phyloP scores from a whole-genome alignment of 768 basidiomycete species.

The Tricholoma hemisulphureum region DNA sequence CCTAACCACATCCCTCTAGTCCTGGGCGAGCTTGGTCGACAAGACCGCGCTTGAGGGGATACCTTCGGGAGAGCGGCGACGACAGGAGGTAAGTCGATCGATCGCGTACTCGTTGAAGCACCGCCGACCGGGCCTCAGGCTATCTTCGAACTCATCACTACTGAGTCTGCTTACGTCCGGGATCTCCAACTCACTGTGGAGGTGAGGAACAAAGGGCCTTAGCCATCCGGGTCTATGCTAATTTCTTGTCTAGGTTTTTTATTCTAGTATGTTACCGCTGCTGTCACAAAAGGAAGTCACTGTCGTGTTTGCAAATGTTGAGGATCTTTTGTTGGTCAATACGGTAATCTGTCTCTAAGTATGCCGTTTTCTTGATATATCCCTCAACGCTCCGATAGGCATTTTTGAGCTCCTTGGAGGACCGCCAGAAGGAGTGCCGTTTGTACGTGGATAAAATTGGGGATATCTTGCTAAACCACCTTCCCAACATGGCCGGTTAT shows the following conservation, averaged over 20 bases:
- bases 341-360: constrained; percentile 49
- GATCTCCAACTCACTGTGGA: constrained; percentile 91
- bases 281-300: constrained; percentile 75
- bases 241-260: constrained; percentile 63
- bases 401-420: constrained; percentile 86
- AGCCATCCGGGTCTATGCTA: not conserved
- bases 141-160: constrained; percentile 92
- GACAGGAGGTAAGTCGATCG: constrained; percentile 69
- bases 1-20: constrained; percentile 39
- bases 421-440: constrained; percentile 87
- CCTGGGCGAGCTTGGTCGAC: constrained; percentile 93
- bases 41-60: constrained; percentile 80
- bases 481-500: constrained; percentile 78
- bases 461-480: constrained; percentile 74
- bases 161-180: constrained; percentile 86
- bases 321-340: constrained; percentile 87
- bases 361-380: not conserved
- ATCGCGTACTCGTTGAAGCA: not conserved
- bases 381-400: constrained; percentile 39
- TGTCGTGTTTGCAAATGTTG: constrained; percentile 89
- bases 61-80: constrained; percentile 70
- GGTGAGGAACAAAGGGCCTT: constrained; percentile 39
- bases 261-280: constrained; percentile 69
- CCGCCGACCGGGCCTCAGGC: constrained; percentile 42
- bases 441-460: constrained; percentile 88